phyloP scores from a whole-genome alignment of 306 rosid genomes.

The Rubus parviflorus region DNA sequence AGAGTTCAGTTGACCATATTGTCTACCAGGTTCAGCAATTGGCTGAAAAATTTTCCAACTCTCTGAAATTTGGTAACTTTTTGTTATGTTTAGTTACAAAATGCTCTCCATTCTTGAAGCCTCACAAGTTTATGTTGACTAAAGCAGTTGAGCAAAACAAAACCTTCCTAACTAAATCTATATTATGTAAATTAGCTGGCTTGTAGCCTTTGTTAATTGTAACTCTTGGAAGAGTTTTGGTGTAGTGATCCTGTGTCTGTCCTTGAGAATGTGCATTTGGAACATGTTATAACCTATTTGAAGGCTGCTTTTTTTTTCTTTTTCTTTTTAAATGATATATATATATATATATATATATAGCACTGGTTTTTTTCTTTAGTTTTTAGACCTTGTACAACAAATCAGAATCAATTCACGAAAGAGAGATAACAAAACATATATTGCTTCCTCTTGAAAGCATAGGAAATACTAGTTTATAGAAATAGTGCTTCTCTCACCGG shows the following conservation, averaged over 20 bases:
- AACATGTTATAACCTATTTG: background rate
- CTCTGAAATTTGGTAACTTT: conserved; percentile 44
- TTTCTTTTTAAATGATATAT: no score
- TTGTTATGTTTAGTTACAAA: conserved; percentile 38
- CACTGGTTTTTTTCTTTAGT: background rate
- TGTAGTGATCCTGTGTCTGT: background rate
- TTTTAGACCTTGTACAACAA: background rate
- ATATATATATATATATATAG: background rate
- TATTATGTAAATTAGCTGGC: conserved; percentile 31
- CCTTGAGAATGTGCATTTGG: background rate
- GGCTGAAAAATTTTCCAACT: conserved; percentile 30
- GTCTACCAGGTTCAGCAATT: conserved; percentile 34
- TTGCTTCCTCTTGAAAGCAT: background rate
- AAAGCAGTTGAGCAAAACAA: conserved; percentile 31
- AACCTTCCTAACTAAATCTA: conserved; percentile 36
- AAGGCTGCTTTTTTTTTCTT: background rate
- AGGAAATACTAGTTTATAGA: background rate
- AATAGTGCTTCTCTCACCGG: background rate
- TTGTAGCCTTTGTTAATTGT: conserved; percentile 26
- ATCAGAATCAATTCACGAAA: background rate
- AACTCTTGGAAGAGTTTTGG: conserved; percentile 5
- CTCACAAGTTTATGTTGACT: conserved; percentile 34
- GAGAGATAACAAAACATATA: background rate
- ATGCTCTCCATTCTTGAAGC: conserved; percentile 36
- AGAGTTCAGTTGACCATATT: conserved; percentile 39